Evolutionary conservation across 2,329 filamentous ascomycete genomes (phyloP).

Genomic region (Exophiala xenobiotica): DNA sequence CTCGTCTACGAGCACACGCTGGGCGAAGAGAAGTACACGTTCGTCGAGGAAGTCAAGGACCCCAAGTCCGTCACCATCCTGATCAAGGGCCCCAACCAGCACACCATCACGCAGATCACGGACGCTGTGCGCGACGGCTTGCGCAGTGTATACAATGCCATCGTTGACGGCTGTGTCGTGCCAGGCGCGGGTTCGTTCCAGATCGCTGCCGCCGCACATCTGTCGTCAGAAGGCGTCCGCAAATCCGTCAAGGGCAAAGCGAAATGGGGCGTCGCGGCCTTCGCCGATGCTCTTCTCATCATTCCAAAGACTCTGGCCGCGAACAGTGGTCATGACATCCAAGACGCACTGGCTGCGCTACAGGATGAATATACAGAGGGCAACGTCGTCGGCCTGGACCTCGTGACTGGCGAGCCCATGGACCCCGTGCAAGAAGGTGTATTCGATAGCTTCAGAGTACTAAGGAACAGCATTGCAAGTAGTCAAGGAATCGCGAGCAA

Average conservation of each 20-base stretch:
- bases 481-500: constrained; percentile 95
- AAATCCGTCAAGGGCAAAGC: constrained; percentile 97
- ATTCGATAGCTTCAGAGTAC: constrained; percentile 92
- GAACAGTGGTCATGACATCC: constrained; percentile 94
- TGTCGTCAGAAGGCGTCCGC: constrained; percentile 80
- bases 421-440: constrained; percentile 90
- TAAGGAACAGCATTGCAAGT: constrained; percentile 90
- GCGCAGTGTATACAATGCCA: constrained; percentile 98
- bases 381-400: constrained; percentile 80
- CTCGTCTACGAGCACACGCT: constrained; percentile 96
- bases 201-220: constrained; percentile 82
- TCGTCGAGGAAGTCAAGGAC: constrained; percentile 97
- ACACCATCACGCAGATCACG: constrained; percentile 95
- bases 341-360: constrained; percentile 83
- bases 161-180: constrained; percentile 94
- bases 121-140: constrained; percentile 94
- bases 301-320: constrained; percentile 97
- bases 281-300: constrained; percentile 88
- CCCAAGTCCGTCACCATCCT: constrained; percentile 96
- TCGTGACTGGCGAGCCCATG: constrained; percentile 88
- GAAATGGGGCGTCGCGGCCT: constrained; percentile 91
- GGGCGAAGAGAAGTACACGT: constrained; percentile 98
- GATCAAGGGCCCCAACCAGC: constrained; percentile 96
- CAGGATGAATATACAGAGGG: constrained; percentile 85
- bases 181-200: constrained; percentile 95